phyloP scores from a whole-genome alignment of 768 basidiomycete genomes.

The Dendrothele bispora region DNA sequence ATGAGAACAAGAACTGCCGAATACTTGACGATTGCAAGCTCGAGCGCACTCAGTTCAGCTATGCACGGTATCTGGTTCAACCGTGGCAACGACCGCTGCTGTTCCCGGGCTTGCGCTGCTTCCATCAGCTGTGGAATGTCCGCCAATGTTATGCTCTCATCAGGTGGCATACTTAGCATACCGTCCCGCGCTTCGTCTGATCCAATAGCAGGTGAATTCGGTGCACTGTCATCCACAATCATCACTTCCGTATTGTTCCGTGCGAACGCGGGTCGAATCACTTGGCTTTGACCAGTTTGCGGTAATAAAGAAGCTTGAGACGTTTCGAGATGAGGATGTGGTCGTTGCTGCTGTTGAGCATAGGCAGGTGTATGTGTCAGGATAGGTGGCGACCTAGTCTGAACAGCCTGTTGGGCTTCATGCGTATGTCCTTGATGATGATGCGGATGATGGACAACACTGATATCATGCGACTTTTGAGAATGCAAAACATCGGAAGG shows the following conservation, averaged over 20 bases:
- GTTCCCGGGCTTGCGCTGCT: conserved; percentile 86
- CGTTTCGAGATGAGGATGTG: conserved; percentile 28
- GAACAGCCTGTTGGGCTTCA: conserved; percentile 28
- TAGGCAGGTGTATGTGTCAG: conserved; percentile 28
- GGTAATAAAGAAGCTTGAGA: conserved; percentile 32
- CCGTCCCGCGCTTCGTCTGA: conserved; percentile 41
- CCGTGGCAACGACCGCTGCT: conserved; percentile 79
- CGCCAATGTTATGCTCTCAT: conserved; percentile 85
- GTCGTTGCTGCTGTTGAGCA: conserved; percentile 16
- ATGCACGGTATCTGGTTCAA: conserved; percentile 81
- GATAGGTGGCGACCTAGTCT: conserved; percentile 27
- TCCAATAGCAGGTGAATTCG: conserved; percentile 66
- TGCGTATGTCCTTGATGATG: conserved; percentile 20
- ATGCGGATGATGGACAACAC: conserved; percentile 37
- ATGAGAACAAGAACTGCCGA: conserved; percentile 81
- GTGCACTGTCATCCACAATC: conserved; percentile 82
- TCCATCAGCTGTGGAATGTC: conserved; percentile 94
- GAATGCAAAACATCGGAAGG: conserved; percentile 56
- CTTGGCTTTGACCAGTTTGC: conserved; percentile 43
- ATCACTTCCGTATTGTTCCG: conserved; percentile 84
- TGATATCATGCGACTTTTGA: conserved; percentile 47
- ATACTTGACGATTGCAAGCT: conserved; percentile 90
- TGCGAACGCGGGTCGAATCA: conserved; percentile 66
- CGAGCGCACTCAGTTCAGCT: conserved; percentile 79
- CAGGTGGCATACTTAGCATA: conserved; percentile 26